Conservation (phyloP, 2,329 filamentous ascomycete species). For the Fusarium longipes region DNA sequence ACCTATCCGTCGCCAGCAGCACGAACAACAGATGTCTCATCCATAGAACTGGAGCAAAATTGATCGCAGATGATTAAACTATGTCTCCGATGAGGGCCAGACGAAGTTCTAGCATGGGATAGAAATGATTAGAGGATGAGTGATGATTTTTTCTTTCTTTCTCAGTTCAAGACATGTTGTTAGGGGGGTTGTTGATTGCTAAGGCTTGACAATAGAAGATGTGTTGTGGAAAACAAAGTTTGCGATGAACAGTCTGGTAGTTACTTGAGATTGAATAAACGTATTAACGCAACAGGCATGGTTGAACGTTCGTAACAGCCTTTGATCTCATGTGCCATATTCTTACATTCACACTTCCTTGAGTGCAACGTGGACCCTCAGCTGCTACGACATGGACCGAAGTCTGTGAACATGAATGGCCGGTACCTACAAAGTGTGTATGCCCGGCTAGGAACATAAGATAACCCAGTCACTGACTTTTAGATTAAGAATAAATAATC, state of each 20-base stretch:
- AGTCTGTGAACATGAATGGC: not conserved
- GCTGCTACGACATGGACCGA: not conserved
- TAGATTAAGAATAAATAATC: too few species aligned
- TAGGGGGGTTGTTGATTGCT: slow-evolving; percentile 9
- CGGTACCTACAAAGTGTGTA: too few species aligned
- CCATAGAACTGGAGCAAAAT: not conserved
- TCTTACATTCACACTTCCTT: too few species aligned
- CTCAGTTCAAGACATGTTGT: slow-evolving; percentile 3
- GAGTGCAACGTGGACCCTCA: not conserved
- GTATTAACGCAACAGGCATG: not conserved
- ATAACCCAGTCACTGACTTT: too few species aligned
- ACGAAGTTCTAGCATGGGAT: not conserved
- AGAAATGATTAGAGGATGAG: not conserved
- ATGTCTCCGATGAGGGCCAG: not conserved
- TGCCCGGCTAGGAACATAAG: too few species aligned
- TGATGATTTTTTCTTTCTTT: not conserved
- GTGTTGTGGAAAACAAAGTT: slow-evolving; percentile 1
- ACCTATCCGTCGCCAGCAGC: not conserved
- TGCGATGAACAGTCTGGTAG: slow-evolving; percentile 5
- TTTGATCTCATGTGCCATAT: not conserved
- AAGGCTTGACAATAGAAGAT: slow-evolving; percentile 13
- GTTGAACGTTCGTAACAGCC: not conserved
- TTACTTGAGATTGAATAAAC: not conserved
- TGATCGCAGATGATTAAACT: not conserved
- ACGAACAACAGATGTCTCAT: not conserved